A percentile compares a stretch with the other conserved stretches of the same genome.
Conservation (phyloP, 2,329 filamentous ascomycete species). For the Alternaria rosae region DNA sequence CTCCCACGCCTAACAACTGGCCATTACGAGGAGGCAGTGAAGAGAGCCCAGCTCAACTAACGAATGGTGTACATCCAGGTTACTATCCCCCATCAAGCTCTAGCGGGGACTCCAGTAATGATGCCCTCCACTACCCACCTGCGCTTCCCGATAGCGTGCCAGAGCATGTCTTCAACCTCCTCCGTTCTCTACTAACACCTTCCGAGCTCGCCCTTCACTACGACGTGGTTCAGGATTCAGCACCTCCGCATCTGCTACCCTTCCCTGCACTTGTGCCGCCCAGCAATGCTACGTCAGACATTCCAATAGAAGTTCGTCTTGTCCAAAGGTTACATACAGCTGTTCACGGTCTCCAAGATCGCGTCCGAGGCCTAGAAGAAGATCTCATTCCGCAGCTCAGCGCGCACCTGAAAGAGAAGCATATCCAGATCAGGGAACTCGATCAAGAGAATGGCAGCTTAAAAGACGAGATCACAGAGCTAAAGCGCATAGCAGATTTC, state of each 20-base stretch:
- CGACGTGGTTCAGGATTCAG: not conserved
- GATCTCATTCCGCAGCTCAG: conserved; percentile 19
- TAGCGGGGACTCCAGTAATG: not conserved
- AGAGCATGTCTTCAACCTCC: conserved; percentile 8
- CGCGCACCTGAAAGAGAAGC: conserved; percentile 13
- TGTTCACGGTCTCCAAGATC: conserved; percentile 18
- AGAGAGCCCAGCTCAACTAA: not conserved
- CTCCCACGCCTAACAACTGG: not conserved
- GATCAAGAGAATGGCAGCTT: not conserved
- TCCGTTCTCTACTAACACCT: conserved; percentile 18
- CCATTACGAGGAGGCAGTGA: conserved; percentile 1
- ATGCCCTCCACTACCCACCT: not conserved
- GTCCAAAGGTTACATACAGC: conserved; percentile 19
- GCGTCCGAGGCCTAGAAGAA: conserved; percentile 21
- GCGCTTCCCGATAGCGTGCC: not conserved
- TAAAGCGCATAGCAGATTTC: conserved; percentile 16
- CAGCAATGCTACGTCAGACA: not conserved
- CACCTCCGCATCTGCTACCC: not conserved
- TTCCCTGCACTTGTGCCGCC: not conserved
- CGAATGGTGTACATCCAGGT: not conserved
- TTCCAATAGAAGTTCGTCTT: conserved; percentile 14
- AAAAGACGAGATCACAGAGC: conserved; percentile 3
- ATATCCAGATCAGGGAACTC: not conserved
- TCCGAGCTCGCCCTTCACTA: conserved; percentile 20
- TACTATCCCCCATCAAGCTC: conserved; percentile 1